Percentiles rank a stretch among this genome's conserved stretches.
Evolutionary conservation across 192 early-diverging fungal genomes (phyloP).

Genomic region (Umbelopsis sp.): DNA sequence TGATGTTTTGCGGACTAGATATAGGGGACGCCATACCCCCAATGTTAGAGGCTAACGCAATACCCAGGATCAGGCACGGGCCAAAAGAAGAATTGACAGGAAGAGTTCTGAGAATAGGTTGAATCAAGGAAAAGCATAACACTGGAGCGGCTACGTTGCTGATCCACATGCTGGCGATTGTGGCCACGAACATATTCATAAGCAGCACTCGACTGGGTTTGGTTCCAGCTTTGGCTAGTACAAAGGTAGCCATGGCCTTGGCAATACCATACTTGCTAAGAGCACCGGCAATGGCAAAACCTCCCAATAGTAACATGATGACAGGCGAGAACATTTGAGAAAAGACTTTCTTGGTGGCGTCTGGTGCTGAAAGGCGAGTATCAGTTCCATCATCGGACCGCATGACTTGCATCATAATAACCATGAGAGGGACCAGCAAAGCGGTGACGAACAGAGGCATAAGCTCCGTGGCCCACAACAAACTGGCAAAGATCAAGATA

Average conservation of each 20-base stretch:
- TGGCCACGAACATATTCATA: slow-evolving; percentile 95
- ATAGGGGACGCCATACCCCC: slow-evolving; percentile 99
- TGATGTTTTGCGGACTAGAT: slow-evolving; percentile 96
- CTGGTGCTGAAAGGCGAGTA: slow-evolving; percentile 69
- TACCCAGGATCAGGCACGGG: slow-evolving; percentile 91
- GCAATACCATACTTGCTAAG: slow-evolving; percentile 96
- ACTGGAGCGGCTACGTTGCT: slow-evolving; percentile 97
- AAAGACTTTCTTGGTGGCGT: slow-evolving; percentile 85
- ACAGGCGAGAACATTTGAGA: slow-evolving; percentile 94
- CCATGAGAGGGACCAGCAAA: slow-evolving; percentile 83
- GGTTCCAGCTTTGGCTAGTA: slow-evolving; percentile 90
- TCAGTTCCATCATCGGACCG: slow-evolving; percentile 56
- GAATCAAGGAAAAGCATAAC: slow-evolving; percentile 91
- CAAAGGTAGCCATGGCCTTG: slow-evolving; percentile 82
- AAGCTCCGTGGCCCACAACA: slow-evolving; percentile 93
- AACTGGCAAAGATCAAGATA: slow-evolving; percentile 84
- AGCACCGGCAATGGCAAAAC: slow-evolving; percentile 92
- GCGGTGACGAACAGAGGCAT: slow-evolving; percentile 94
- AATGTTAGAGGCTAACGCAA: slow-evolving; percentile 94
- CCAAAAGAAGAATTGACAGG: slow-evolving; percentile 80
- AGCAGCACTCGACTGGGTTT: slow-evolving; percentile 82
- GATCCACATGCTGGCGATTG: slow-evolving; percentile 98
- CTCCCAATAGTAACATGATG: slow-evolving; percentile 94
- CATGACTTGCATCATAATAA: slow-evolving; percentile 85
- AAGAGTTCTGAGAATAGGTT: slow-evolving; percentile 91